Conservation (phyloP, 176 grass and related monocot genomes). For the Oryza australiensis region DNA sequence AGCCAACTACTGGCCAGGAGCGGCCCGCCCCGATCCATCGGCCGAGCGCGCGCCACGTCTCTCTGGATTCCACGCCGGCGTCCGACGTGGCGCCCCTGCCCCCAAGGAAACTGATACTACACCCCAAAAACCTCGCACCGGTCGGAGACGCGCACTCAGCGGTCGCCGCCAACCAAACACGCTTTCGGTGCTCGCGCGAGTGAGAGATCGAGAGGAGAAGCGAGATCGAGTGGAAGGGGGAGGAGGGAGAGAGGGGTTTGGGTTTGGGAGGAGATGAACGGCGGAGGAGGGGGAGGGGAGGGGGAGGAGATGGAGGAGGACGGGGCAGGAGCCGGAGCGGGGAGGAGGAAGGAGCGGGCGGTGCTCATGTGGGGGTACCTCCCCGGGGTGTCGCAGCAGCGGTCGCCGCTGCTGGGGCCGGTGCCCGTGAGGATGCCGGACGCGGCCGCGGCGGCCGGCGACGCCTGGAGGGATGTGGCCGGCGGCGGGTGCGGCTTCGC, state of each 20-base stretch:
- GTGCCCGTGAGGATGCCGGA: conserved; percentile 60
- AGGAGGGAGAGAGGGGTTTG: conserved; percentile 9
- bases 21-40: conserved; percentile 44
- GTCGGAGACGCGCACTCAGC: conserved; percentile 14
- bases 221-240: neutral
- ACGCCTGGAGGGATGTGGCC: conserved; percentile 76
- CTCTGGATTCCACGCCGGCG: conserved; percentile 1
- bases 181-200: conserved; percentile 16
- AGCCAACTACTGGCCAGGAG: conserved; percentile 64
- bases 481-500: conserved; percentile 97
- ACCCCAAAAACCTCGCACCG: neutral
- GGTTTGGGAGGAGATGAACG: conserved; percentile 55
- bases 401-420: conserved; percentile 83
- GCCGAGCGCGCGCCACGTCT: conserved; percentile 40
- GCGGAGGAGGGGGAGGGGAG: conserved; percentile 37
- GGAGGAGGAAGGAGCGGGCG: conserved; percentile 53
- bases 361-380: conserved; percentile 99
- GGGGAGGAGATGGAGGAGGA: conserved; percentile 49
- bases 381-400: conserved; percentile 86
- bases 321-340: neutral
- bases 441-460: conserved; percentile 40
- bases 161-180: conserved; percentile 31
- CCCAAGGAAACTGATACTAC: conserved; percentile 78
- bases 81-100: conserved; percentile 66
- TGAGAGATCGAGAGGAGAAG: neutral